Evolutionary conservation across 768 basidiomycete genomes (phyloP), one percentile per base, ranked within the genome.

Genomic region (Gautieria morchelliformis): DNA sequence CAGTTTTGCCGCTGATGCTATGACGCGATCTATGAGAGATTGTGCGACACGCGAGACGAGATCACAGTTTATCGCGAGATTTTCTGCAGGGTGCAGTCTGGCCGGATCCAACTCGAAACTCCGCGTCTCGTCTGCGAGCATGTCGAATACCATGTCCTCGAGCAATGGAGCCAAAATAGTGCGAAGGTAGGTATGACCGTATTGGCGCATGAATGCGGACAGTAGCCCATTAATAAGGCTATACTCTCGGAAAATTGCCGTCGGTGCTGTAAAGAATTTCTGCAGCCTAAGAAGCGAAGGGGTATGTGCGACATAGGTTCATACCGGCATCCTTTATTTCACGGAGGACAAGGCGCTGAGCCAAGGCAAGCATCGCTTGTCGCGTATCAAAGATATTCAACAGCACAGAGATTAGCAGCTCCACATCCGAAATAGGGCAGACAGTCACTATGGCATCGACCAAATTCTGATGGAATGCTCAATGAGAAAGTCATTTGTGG

Each of bases 141-240:
- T 78, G 5, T 79, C 73, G 8, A 77, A 37, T 9, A 37, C 69
- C 78, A 95, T 87, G 20, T 79, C 80, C 61, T 85, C 79, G 60
- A 95, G 76, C 30, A 95, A 75, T 3, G 93, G 89, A 42, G 78
- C 74, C 48, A 95, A 79, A 22, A 94, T 75, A 45, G 78, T 81
- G 22, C 93, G 79, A 15, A 95, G 74, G 68, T 95, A 96, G 57
- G 85, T 83, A 68, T 95, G 95, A 4, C 93, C 94, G 59, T 93
- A 89, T 19, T 88, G 82, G 65, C 78, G 83, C 3, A 89, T 89
- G 63, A 93, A 93, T 2, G 84, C 82, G 7, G 90, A 89, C 44
- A 96, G 71, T 59, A 97, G 85, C 41, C 88, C 75, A n/a, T 88
- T 89, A 63, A 85, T 90, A 0, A 87, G 89, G 1, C 87, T 86